Base-by-base conservation (phyloP, 2,329 filamentous ascomycete genomes). In the Cylindrodendrum hubeiense region DNA sequence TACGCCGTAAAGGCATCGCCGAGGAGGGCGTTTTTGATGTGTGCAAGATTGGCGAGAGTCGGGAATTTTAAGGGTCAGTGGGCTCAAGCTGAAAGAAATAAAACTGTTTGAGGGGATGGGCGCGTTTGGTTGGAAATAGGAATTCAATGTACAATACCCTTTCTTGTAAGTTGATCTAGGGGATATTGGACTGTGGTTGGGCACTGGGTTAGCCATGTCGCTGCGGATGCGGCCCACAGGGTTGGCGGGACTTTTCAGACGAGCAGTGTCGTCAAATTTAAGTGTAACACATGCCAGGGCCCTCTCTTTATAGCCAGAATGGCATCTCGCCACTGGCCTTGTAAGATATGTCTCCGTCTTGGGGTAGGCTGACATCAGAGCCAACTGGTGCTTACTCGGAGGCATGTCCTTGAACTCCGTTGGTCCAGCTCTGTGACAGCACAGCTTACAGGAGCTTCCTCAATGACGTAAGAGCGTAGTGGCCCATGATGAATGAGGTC, bases 41-140 rank as follows among this genome's bases (percentile, higher is more conserved):
- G 1, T 95, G 93, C 75, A 90, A 93, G 71, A 93, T 98, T 81
- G 93, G 94, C 0, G 93, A 95, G 82, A 95, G 90, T 71, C 86
- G 89, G 65, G 92, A 94, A 76, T 96, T 94, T 78, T 91, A 74
- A 84, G 46, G 28, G 19, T 13, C 26, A n/a, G 28, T 30, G 21
- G 5, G 28, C 17, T 2, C 8, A 8, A 9, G 28, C 17, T 8
- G 30, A 26, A 33, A 21, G 26, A 34, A 30, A 37, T 12, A 22
- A 41, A 46, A 33, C 30, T 13, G n/a, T 17, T 41, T n/a, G 15
- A 46, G 33, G 41, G 34, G 33, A 34, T 30, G 15, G 47, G 34
- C n/a, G 53, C 34, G 37, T 46, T 34, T 52, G 22, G 33, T 51
- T 47, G 34, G 26, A 55, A 49, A 33, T 24, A 22, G 28, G 50